Percentiles rank a stretch among this genome's conserved stretches.
Evolutionary conservation across 805 yeast genomes (phyloP).

Genomic region (Suhomyces kilbournensis): DNA sequence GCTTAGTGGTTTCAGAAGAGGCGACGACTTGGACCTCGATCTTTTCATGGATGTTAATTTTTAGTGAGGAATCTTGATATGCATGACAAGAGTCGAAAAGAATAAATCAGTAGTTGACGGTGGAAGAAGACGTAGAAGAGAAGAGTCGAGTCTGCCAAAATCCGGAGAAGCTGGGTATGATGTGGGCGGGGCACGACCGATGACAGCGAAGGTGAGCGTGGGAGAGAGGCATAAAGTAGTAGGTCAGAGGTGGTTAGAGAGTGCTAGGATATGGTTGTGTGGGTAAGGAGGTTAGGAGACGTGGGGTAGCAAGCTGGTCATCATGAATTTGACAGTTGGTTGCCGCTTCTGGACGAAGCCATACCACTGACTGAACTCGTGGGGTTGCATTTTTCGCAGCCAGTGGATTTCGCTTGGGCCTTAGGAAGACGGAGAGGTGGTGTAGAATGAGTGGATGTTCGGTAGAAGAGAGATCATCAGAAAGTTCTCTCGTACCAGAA

Average conservation of each 20-base stretch:
- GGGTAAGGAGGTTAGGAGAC: too few relatives aligned
- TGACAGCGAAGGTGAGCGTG: background rate
- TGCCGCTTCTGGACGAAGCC: background rate
- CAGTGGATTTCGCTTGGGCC: background rate
- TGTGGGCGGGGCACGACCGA: background rate
- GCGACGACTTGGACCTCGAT: background rate
- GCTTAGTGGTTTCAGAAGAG: conserved; percentile 16
- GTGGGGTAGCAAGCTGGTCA: too few relatives aligned
- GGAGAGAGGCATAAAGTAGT: background rate
- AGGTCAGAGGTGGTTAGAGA: background rate
- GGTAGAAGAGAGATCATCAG: too few relatives aligned
- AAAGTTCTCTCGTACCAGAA: too few relatives aligned
- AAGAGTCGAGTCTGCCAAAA: background rate
- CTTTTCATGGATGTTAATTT: background rate
- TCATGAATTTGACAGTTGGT: background rate
- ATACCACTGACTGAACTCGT: background rate
- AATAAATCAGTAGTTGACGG: background rate
- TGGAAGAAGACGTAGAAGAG: too few relatives aligned
- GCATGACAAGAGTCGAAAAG: background rate
- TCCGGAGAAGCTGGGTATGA: background rate
- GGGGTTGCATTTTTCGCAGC: background rate
- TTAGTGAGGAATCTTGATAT: background rate
- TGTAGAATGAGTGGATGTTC: too few relatives aligned
- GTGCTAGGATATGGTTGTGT: background rate
- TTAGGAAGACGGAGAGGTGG: too few relatives aligned